phyloP scores from a whole-genome alignment of 2,329 filamentous ascomycete genomes.

The Dichotomopilus funicola region DNA sequence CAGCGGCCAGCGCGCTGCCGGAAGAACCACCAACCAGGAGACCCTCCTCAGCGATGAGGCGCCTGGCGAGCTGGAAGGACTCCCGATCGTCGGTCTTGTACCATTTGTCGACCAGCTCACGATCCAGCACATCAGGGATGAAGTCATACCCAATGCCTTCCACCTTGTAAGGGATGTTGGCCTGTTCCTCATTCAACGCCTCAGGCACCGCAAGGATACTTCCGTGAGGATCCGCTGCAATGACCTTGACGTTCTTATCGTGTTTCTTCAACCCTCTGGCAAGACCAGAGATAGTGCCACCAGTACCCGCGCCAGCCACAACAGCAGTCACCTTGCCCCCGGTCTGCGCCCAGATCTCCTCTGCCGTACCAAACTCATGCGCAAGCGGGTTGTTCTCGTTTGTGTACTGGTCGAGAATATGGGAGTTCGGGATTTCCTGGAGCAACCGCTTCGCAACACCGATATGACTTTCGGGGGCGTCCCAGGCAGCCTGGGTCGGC shows the following conservation, averaged over 20 bases:
- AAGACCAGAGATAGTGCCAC: constrained; percentile 89
- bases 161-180: constrained; percentile 88
- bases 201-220: constrained; percentile 84
- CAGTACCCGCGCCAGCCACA: constrained; percentile 88
- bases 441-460: constrained; percentile 84
- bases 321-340: constrained; percentile 74
- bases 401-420: constrained; percentile 94
- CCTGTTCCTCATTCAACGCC: constrained; percentile 68
- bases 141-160: constrained; percentile 99
- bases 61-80: constrained; percentile 82
- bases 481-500: constrained; percentile 90
- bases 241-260: constrained; percentile 74
- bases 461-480: constrained; percentile 93
- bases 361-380: constrained; percentile 88
- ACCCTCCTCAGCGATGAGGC: constrained; percentile 89
- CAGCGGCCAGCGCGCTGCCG: constrained; percentile 62
- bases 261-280: constrained; percentile 82
- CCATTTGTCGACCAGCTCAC: constrained; percentile 78
- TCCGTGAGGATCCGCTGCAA: constrained; percentile 87
- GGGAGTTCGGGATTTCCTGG: constrained; percentile 93
- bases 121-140: constrained; percentile 86
- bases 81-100: constrained; percentile 96
- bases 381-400: constrained; percentile 89
- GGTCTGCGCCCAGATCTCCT: constrained; percentile 94
- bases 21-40: constrained; percentile 89